Evolutionary conservation across 345 rosid species (phyloP).

Genomic region (Limnanthes douglasii): DNA sequence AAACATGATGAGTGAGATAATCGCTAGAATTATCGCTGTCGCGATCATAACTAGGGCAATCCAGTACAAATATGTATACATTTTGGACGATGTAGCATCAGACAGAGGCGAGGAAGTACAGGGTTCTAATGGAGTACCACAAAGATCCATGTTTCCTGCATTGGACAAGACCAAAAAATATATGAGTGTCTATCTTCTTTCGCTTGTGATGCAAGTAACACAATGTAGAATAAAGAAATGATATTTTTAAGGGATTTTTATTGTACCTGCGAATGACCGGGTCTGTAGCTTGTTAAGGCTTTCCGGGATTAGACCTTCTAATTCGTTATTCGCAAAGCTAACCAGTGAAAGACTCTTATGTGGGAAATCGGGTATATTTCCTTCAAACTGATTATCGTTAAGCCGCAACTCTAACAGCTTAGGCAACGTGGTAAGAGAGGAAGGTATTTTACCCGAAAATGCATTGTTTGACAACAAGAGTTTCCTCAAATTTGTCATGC

Average conservation of each 20-base stretch:
- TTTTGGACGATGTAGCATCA: background rate
- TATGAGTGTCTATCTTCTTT: background rate
- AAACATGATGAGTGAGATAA: conserved; percentile 12
- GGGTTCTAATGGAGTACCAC: conserved; percentile 35
- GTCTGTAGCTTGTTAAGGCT: conserved; percentile 26
- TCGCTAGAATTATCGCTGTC: conserved; percentile 9
- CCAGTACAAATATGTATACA: conserved; percentile 5
- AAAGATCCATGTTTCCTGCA: conserved; percentile 48
- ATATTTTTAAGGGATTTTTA: background rate
- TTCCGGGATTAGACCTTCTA: conserved; percentile 54
- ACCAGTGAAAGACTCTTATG: conserved; percentile 18
- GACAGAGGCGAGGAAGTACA: conserved; percentile 12
- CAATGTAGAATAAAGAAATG: too few relatives aligned
- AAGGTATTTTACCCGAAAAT: conserved; percentile 39
- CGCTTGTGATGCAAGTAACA: conserved; percentile 1
- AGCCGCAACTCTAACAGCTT: conserved; percentile 37
- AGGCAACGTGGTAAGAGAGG: conserved; percentile 35
- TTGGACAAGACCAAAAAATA: conserved; percentile 7
- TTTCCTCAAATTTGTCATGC: conserved; percentile 42
- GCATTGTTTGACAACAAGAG: conserved; percentile 44
- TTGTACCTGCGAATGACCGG: conserved; percentile 38
- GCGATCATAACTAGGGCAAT: conserved; percentile 16
- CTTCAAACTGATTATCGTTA: conserved; percentile 49
- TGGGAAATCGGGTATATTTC: conserved; percentile 36
- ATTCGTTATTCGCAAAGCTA: conserved; percentile 42